These are phyloP conservation scores for Mycena albidolilacea DNA, from an alignment of 768 basidiomycete genomes.

Conservation along the genomic window DNA sequence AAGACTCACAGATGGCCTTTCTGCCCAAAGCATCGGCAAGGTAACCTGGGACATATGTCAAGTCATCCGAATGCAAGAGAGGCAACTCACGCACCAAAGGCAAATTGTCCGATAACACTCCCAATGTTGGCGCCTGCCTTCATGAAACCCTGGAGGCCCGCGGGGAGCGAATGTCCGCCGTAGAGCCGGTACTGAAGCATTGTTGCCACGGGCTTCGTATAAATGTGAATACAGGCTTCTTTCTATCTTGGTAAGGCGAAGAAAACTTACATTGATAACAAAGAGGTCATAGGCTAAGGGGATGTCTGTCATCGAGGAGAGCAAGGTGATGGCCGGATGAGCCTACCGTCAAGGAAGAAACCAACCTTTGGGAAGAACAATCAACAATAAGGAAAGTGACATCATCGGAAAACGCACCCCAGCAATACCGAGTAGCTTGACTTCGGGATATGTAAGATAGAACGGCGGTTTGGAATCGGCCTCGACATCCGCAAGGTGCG, in stretches of 20 bases:
- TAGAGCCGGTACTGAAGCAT: slow-evolving; percentile 80
- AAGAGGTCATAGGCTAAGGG: slow-evolving; percentile 76
- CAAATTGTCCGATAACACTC: slow-evolving; percentile 78
- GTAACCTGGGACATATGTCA: slow-evolving; percentile 58
- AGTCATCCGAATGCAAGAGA: not conserved
- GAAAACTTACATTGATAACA: slow-evolving; percentile 69
- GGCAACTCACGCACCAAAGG: slow-evolving; percentile 59
- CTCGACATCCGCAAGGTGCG: too few species aligned
- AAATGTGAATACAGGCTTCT: not conserved
- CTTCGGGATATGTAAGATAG: too few species aligned
- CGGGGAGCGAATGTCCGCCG: slow-evolving; percentile 64
- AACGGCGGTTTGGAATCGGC: too few species aligned
- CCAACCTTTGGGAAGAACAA: slow-evolving; percentile 61
- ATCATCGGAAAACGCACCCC: too few species aligned
- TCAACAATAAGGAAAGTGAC: too few species aligned
- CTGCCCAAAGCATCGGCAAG: slow-evolving; percentile 78
- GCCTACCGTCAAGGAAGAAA: slow-evolving; percentile 79
- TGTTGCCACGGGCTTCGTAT: slow-evolving; percentile 70
- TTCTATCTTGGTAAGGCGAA: not conserved
- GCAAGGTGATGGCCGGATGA: not conserved
- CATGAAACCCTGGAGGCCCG: slow-evolving; percentile 71
- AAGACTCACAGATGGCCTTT: slow-evolving; percentile 70
- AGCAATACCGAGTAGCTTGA: too few species aligned
- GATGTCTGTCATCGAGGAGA: not conserved
- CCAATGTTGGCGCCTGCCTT: slow-evolving; percentile 81